Conservation (phyloP, 2,329 filamentous ascomycete species). For the Berkeleyomyces rouxiae region DNA sequence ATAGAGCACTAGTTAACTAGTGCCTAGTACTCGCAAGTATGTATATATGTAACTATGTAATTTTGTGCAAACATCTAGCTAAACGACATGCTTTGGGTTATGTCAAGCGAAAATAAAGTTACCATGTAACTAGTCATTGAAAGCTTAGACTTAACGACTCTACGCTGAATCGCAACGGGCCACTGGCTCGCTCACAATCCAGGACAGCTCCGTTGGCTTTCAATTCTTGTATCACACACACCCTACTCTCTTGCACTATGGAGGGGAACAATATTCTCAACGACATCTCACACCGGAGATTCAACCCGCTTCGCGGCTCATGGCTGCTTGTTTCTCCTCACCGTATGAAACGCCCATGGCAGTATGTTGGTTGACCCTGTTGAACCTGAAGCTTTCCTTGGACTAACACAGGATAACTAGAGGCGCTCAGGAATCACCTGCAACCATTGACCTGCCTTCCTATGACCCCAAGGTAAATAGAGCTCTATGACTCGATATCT, state of each 20-base stretch:
- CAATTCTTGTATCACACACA: neutral
- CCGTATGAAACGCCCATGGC: conserved; percentile 92
- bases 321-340: conserved; percentile 94
- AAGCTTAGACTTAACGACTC: too few relatives aligned
- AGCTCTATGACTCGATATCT: neutral
- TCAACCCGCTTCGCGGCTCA: conserved; percentile 75
- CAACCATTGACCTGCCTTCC: conserved; percentile 51
- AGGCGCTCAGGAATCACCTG: conserved; percentile 59
- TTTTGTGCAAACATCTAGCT: too few relatives aligned
- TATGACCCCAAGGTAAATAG: conserved; percentile 56
- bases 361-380: conserved; percentile 41
- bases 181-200: too few relatives aligned
- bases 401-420: conserved; percentile 26
- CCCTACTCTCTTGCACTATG: conserved; percentile 31
- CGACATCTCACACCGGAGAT: conserved; percentile 92
- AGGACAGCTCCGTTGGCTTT: neutral
- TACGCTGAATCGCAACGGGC: too few relatives aligned
- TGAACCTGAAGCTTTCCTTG: neutral
- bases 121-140: too few relatives aligned
- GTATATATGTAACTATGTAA: too few relatives aligned
- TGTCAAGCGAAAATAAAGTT: too few relatives aligned
- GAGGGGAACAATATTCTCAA: conserved; percentile 56
- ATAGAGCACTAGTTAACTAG: too few relatives aligned
- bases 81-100: too few relatives aligned
- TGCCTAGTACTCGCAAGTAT: too few relatives aligned